Conservation (phyloP, 169 alveolate species). For the Babesia sp. region DNA sequence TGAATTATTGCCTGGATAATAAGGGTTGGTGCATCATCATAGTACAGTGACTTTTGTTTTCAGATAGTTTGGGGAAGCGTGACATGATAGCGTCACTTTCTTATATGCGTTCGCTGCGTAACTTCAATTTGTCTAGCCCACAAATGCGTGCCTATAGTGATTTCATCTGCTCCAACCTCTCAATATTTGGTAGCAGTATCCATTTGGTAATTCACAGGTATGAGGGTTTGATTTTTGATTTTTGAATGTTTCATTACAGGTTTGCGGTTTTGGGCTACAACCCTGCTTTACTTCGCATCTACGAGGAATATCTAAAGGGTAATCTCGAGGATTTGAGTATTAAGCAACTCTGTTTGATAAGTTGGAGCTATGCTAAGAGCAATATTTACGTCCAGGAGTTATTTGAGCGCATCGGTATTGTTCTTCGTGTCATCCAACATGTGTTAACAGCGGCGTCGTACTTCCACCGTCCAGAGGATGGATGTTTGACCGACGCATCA, state of each 20-base stretch:
- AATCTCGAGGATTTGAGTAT: slow-evolving; percentile 18
- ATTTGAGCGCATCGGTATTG: slow-evolving; percentile 58
- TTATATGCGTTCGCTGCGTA: slow-evolving; percentile 55
- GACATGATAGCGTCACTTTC: slow-evolving; percentile 68
- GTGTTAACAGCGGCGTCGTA: slow-evolving; percentile 28
- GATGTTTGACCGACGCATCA: slow-evolving; percentile 49
- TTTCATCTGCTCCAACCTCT: slow-evolving; percentile 39
- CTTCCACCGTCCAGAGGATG: slow-evolving; percentile 13
- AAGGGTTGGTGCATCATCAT: slow-evolving; percentile 4
- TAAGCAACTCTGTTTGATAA: slow-evolving; percentile 45
- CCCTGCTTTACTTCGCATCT: slow-evolving; percentile 52
- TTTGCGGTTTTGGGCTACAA: slow-evolving; percentile 59
- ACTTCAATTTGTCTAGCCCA: slow-evolving; percentile 39
- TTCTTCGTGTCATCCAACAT: background rate
- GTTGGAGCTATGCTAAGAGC: slow-evolving; percentile 67
- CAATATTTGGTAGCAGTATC: slow-evolving; percentile 20
- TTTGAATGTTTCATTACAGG: background rate
- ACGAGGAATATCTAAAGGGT: slow-evolving; percentile 25
- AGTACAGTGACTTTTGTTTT: background rate
- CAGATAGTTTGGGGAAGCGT: slow-evolving; percentile 59
- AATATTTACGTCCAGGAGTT: slow-evolving; percentile 46
- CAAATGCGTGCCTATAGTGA: slow-evolving; percentile 42
- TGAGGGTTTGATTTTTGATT: background rate
- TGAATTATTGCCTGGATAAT: slow-evolving; percentile 60
- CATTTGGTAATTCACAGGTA: slow-evolving; percentile 63